These are phyloP conservation scores for Microsporum ferrugineum DNA, from an alignment of 2,329 filamentous ascomycete species.

Conservation along the genomic window DNA sequence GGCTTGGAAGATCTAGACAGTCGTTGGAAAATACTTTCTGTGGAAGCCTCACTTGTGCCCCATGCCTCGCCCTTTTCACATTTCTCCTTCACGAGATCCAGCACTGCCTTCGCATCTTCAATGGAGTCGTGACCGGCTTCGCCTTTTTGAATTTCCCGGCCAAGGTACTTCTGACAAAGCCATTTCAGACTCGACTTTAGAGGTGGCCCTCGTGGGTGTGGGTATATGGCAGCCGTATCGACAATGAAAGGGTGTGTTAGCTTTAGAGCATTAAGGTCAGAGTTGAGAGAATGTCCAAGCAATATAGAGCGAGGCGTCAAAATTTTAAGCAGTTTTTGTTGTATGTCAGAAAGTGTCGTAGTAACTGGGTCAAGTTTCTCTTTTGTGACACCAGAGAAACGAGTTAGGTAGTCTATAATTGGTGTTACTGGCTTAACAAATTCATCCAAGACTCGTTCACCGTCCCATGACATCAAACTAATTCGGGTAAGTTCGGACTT, in stretches of 20 bases:
- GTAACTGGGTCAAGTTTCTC: conserved; percentile 72
- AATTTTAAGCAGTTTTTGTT: conserved; percentile 60
- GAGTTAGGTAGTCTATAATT: conserved; percentile 88
- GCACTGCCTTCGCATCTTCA: conserved; percentile 81
- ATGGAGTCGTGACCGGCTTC: conserved; percentile 74
- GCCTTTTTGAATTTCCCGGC: conserved; percentile 77
- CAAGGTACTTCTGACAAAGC: conserved; percentile 74
- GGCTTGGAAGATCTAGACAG: conserved; percentile 45
- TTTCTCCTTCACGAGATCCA: conserved; percentile 90
- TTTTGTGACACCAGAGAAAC: conserved; percentile 82
- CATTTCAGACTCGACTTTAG: conserved; percentile 86
- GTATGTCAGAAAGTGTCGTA: conserved; percentile 73
- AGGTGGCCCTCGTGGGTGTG: conserved; percentile 78
- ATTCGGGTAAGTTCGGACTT: conserved; percentile 79
- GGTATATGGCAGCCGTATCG: conserved; percentile 81
- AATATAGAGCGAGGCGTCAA: conserved; percentile 42
- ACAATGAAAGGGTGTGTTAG: conserved; percentile 87
- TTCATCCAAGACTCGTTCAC: conserved; percentile 70
- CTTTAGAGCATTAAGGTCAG: conserved; percentile 62
- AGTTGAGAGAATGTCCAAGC: conserved; percentile 39
- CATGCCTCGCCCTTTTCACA: conserved; percentile 83
- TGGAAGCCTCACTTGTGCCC: conserved; percentile 66
- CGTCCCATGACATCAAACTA: conserved; percentile 78
- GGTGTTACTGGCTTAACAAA: conserved; percentile 79
- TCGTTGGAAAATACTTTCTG: conserved; percentile 82